A percentile compares a stretch with the other conserved stretches of the same genome.
Conservation (phyloP, 805 yeast genomes). For the Metschnikowia cerradonensis region DNA sequence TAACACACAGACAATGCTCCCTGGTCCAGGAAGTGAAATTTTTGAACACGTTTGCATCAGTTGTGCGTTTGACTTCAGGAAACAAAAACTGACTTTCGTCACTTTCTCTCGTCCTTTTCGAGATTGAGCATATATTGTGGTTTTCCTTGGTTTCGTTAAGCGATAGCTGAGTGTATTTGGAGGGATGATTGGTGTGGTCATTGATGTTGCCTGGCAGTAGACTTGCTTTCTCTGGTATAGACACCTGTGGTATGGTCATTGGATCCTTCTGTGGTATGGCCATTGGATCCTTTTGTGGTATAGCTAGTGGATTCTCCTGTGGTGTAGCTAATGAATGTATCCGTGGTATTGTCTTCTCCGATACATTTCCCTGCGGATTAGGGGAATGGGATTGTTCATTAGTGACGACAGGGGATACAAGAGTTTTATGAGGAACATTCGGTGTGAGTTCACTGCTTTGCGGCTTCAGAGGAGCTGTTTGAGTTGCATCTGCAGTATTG, state of each 20-base stretch:
- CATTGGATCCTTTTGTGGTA: too few relatives aligned
- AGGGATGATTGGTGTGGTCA: neutral
- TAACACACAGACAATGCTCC: slow-evolving; percentile 12
- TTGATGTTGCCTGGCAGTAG: neutral
- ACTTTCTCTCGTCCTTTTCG: neutral
- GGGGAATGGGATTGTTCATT: neutral
- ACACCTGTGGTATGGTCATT: neutral
- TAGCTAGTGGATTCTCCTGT: too few relatives aligned
- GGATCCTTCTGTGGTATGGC: too few relatives aligned
- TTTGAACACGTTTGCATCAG: slow-evolving; percentile 3
- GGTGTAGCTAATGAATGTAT: too few relatives aligned
- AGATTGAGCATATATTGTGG: too few relatives aligned
- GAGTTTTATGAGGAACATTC: neutral
- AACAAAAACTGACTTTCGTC: neutral
- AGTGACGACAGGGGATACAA: neutral
- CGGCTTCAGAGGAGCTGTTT: neutral
- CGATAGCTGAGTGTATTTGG: neutral
- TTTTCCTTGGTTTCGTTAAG: neutral
- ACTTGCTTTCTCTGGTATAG: neutral
- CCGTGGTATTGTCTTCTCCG: too few relatives aligned
- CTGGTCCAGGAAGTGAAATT: slow-evolving; percentile 13
- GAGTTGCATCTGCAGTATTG: neutral
- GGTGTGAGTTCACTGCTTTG: neutral
- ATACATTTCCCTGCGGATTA: too few relatives aligned
- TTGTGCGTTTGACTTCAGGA: neutral